phyloP scores from a whole-genome alignment of 352 stramenopile genomes.

The Pythium brachiatum region DNA sequence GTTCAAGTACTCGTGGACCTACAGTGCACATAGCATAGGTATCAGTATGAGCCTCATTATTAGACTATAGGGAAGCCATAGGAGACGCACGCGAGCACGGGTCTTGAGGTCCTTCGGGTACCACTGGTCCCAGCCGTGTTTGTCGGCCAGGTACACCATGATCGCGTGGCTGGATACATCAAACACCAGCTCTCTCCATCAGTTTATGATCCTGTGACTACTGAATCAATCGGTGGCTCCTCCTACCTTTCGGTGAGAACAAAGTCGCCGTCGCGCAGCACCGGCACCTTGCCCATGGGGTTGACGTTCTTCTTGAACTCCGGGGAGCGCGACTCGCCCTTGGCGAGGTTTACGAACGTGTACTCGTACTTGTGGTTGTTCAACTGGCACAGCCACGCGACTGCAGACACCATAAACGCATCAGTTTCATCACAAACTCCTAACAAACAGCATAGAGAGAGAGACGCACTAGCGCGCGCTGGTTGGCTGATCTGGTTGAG shows the following conservation, averaged over 20 bases:
- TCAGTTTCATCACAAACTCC: background rate
- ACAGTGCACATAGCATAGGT: background rate
- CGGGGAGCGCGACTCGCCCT: constrained; percentile 44
- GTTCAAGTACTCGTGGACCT: constrained; percentile 81
- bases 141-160: constrained; percentile 68
- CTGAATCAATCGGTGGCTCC: background rate
- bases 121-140: constrained; percentile 60
- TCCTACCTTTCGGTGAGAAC: constrained; percentile 56
- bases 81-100: constrained; percentile 39
- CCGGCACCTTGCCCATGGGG: constrained; percentile 66
- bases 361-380: constrained; percentile 58
- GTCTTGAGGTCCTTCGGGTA: constrained; percentile 59
- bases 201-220: background rate
- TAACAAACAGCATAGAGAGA: too few species aligned
- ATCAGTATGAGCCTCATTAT: background rate
- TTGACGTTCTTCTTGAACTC: constrained; percentile 47
- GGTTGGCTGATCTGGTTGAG: too few species aligned
- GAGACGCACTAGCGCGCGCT: too few species aligned
- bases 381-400: constrained; percentile 67
- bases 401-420: constrained; percentile 25
- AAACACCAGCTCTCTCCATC: background rate
- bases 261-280: constrained; percentile 64
- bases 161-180: constrained; percentile 46
- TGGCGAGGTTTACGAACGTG: constrained; percentile 49
- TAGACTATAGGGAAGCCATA: background rate